Conservation (phyloP, 140 eudicot genomes). For the Oenanthe javanica region DNA sequence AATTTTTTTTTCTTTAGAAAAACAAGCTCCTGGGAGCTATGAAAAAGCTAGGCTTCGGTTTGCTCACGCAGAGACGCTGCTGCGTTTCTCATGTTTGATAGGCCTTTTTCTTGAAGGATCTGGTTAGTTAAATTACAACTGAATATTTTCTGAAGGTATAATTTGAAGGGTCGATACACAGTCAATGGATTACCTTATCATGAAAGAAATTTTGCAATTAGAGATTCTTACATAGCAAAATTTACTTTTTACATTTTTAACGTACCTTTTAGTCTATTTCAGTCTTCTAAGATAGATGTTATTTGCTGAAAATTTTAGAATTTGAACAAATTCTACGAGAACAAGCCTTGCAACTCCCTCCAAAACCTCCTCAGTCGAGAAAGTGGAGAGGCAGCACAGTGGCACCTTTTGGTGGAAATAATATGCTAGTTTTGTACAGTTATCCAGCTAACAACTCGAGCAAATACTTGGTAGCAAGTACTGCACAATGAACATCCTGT, state of each 20-base stretch:
- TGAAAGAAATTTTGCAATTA: not conserved
- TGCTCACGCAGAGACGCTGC: constrained; percentile 97
- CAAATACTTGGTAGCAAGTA: constrained; percentile 77
- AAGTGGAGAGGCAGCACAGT: constrained; percentile 79
- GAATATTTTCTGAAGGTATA: not conserved
- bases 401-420: constrained; percentile 95
- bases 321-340: constrained; percentile 69
- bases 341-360: constrained; percentile 62
- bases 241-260: not conserved
- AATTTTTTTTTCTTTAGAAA: constrained; percentile 36
- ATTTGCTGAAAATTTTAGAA: constrained; percentile 27
- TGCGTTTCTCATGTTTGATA: constrained; percentile 92
- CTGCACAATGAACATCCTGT: constrained; percentile 83
- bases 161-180: not conserved
- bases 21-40: constrained; percentile 64
- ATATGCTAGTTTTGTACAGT: constrained; percentile 64
- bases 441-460: constrained; percentile 52
- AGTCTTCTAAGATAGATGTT: not conserved
- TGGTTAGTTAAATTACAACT: constrained; percentile 40
- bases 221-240: not conserved
- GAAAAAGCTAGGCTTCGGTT: constrained; percentile 86
- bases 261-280: not conserved
- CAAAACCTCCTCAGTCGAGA: constrained; percentile 81
- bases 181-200: not conserved
- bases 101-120: constrained; percentile 92